Base-by-base conservation (phyloP, 257 asterid genomes). In the Solanum pimpinellifolium region DNA sequence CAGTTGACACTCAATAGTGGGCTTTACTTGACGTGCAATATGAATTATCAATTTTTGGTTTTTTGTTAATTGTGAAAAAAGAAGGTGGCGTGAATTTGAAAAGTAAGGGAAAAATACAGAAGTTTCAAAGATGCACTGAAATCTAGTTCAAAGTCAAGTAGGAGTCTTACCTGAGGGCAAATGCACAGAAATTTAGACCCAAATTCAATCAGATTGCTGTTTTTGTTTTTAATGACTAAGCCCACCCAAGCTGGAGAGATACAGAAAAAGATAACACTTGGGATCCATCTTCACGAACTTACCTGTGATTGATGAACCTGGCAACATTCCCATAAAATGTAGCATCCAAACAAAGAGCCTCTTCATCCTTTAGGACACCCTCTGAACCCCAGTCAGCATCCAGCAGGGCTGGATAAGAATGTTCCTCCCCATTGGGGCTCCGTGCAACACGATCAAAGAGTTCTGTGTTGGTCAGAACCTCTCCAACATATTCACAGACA, bases 401-500 rank as follows among this genome's bases (percentile, higher is more conserved):
- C 83, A 97, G 96, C 91, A 95, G 96, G 87, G 95, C 99, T 35
- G 99, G 99, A 90, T 95, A 93, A 11, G 97, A 91, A 90, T 93
- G 95, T 87, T 91, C 93, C 93, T 93, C 96, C 44, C 91, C 92
- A 39, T 91, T 83, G 33, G 92, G 92, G 86, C 92, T 90, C 86
- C 89, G 93, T 65, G 83, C 90, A 88, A 94, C 92, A 84, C 99
- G 98, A 65, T 94, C 97, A 86, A 92, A 95, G 77, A 94, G 94
- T 91, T 97, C 99, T 3, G 91, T 83, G 27, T 91, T 94, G 37
- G 99, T 97, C 76, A 97, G 90, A 86, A 97, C 92, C 90, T 97
- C 99, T 90, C 99, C 99, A 75, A 96, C 98, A 86, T 96, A 97
- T 87, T 97, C 99, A 84, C 99, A 97, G 56, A 97, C 97, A 91